Evolutionary conservation across 2,329 filamentous ascomycete genomes (phyloP), one percentile per base, ranked within the genome.

Genomic region (Ophiocordyceps unilateralis): DNA sequence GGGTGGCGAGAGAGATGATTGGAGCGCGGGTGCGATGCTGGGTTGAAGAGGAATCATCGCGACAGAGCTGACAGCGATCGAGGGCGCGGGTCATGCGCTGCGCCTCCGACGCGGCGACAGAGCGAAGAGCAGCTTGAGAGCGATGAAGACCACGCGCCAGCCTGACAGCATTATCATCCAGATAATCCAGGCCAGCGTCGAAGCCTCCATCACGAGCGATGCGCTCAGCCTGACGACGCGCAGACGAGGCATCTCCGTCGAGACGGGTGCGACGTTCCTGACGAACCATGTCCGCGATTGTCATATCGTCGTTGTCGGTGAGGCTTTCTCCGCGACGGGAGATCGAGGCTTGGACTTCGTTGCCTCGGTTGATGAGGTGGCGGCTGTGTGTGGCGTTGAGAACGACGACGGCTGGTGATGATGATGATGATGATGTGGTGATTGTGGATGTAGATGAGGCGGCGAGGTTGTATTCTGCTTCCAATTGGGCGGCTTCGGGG

Each of bases 171-270:
- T 98, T 96, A 52, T 96, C 91, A 58, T 98, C 89, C 71, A 96
- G 83, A 63, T 98, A 98, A 43, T 98, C 89, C 22, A 98, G 76
- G 58, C 93, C 83, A 54, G 93, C 78, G 65, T 86, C 81, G 58
- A 93, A 98, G 56, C 88, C 93, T 41, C 65, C 75, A 59, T 98
- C 91, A 57, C 93, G 93, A 43, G 88, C 85, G 51, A 98, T 98
- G 46, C 88, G 78, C 58, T 96, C 88, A 3, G 91, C 91, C 26
- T 95, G 74, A 4, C 83, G 76, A 51, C 79, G 69, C 6, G 32
- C 32, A 2, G 32, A 34, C 15, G n/a, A 34, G 32, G 32, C 15
- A 15, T 34, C 32, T 6, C 32, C 32, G 15, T 34, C 15, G n/a
- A 17, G 32, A 17, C 32, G 32, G 15, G 32, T 95, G 43, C 89